Percentiles rank a stretch among this genome's conserved stretches.
phyloP scores from a whole-genome alignment of 306 rosid genomes.

The Sphenostylis stenocarpa region DNA sequence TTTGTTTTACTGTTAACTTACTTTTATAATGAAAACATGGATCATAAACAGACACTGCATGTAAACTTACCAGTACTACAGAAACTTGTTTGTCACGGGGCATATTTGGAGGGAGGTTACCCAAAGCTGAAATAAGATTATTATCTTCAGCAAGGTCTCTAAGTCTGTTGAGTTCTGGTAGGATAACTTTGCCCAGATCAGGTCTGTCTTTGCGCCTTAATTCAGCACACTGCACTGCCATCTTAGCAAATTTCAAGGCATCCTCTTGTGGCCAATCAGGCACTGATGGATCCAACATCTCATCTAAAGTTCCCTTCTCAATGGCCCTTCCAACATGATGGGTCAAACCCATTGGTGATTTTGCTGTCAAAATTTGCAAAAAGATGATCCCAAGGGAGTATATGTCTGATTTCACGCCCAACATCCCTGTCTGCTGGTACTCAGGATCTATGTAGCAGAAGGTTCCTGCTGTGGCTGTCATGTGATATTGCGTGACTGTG shows the following conservation, averaged over 20 bases:
- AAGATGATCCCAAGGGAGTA: constrained; percentile 90
- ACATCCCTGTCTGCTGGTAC: constrained; percentile 96
- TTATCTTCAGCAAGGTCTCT: constrained; percentile 58
- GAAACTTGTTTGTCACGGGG: constrained; percentile 54
- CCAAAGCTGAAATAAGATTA: constrained; percentile 6
- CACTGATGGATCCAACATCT: constrained; percentile 70
- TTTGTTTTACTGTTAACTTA: neutral
- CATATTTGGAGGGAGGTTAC: constrained; percentile 11
- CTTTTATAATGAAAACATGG: no score
- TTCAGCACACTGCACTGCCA: constrained; percentile 78
- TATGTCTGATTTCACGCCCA: constrained; percentile 86
- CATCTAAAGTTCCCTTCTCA: constrained; percentile 59
- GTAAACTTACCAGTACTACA: constrained; percentile 52
- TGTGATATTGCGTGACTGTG: constrained; percentile 67
- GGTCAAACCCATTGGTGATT: constrained; percentile 90
- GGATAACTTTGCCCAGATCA: constrained; percentile 64
- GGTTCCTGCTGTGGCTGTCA: constrained; percentile 94
- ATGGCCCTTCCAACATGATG: constrained; percentile 67
- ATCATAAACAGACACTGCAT: no score
- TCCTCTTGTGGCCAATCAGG: constrained; percentile 81
- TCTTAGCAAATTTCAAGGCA: constrained; percentile 56
- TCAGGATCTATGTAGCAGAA: constrained; percentile 98
- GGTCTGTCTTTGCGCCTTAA: constrained; percentile 82
- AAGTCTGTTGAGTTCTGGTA: constrained; percentile 72
- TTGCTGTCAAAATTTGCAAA: constrained; percentile 78